Conservation (phyloP, 1,284 basidiomycete species). For the Melampsora americana region DNA sequence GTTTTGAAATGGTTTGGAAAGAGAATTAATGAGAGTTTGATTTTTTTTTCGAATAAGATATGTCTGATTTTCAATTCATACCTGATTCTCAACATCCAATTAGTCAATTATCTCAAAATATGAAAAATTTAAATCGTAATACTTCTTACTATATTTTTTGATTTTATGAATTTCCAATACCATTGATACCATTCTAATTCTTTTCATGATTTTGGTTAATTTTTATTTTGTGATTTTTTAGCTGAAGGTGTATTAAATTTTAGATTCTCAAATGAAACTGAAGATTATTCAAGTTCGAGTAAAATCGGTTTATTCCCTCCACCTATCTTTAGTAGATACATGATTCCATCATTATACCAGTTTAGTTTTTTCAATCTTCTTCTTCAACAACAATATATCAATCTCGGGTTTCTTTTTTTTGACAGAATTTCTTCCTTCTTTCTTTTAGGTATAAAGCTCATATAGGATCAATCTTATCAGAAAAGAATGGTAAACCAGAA, state of each 20-base stretch:
- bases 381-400: no score
- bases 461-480: slow-evolving; percentile 11
- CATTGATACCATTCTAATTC: no score
- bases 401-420: no score
- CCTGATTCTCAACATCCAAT: slow-evolving; percentile 70
- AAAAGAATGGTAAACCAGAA: slow-evolving; percentile 11
- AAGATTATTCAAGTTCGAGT: slow-evolving; percentile 60
- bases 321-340: slow-evolving; percentile 74
- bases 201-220: neutral
- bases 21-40: neutral
- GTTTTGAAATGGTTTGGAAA: no score
- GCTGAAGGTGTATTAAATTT: slow-evolving; percentile 71
- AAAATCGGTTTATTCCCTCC: slow-evolving; percentile 73
- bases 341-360: slow-evolving; percentile 74
- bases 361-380: slow-evolving; percentile 56
- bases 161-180: no score
- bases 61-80: slow-evolving; percentile 86
- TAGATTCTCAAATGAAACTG: slow-evolving; percentile 64
- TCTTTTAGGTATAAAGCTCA: slow-evolving; percentile 26
- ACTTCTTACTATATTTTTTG: neutral
- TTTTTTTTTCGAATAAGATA: slow-evolving; percentile 60
- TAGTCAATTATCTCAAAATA: slow-evolving; percentile 65
- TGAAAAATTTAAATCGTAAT: slow-evolving; percentile 75
- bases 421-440: no score
- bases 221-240: no score